Conservation (phyloP, 352 stramenopile species). For the Pythium insidiosum region DNA sequence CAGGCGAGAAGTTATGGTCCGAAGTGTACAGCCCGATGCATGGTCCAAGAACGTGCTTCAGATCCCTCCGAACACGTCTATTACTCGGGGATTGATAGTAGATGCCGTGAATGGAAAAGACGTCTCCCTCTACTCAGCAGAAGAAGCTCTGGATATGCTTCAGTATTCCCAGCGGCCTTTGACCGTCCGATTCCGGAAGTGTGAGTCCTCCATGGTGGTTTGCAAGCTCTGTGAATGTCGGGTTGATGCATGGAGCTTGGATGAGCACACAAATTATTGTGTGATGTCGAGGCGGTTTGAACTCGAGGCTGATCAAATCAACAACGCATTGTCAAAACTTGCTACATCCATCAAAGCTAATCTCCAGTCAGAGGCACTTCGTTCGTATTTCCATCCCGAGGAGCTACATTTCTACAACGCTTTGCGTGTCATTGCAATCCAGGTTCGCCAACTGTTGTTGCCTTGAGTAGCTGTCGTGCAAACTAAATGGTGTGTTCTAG, state of each 20-base stretch:
- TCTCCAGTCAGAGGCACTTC: conserved; percentile 29
- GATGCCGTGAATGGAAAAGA: conserved; percentile 53
- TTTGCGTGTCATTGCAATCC: conserved; percentile 55
- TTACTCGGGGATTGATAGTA: conserved; percentile 48
- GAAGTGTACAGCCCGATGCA: conserved; percentile 32
- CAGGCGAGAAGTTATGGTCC: conserved; percentile 51
- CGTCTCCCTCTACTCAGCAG: conserved; percentile 19
- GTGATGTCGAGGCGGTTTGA: conserved; percentile 72
- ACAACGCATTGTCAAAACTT: conserved; percentile 47
- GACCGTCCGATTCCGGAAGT: conserved; percentile 47
- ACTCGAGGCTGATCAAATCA: conserved; percentile 71
- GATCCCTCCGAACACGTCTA: conserved; percentile 25
- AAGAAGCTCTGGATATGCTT: conserved; percentile 58
- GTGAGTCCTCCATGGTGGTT: conserved; percentile 35
- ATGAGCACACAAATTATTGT: conserved; percentile 77
- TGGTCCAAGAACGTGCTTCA: conserved; percentile 29
- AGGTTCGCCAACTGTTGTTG: too few relatives aligned
- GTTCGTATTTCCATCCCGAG: conserved; percentile 33
- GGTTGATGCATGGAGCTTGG: conserved; percentile 50
- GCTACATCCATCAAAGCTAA: conserved; percentile 49
- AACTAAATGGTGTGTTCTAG: too few relatives aligned
- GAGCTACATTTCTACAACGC: conserved; percentile 70
- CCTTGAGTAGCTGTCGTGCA: too few relatives aligned
- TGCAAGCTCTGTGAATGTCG: conserved; percentile 79
- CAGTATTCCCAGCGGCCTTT: conserved; percentile 56